A percentile compares a stretch with the other conserved stretches of the same genome.
phyloP scores from a whole-genome alignment of 139 green algal genomes.

The Chlorella vulgaris region DNA sequence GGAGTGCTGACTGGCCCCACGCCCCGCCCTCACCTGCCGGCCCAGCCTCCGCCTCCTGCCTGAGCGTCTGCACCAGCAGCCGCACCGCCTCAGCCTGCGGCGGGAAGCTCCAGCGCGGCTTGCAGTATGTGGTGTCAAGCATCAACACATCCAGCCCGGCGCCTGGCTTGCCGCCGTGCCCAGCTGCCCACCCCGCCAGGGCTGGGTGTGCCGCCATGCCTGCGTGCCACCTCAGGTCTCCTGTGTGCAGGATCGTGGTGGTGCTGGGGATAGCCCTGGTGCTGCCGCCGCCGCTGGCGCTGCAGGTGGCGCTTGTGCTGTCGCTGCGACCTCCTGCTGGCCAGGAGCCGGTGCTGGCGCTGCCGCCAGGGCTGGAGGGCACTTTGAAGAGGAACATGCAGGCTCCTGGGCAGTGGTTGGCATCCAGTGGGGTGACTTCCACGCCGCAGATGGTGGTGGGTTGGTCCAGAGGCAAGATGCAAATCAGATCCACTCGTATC shows the following conservation, averaged over 20 bases:
- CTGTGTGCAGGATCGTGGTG: slow-evolving; percentile 71
- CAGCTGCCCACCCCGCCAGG: slow-evolving; percentile 43
- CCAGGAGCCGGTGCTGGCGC: no score
- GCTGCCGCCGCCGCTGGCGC: neutral
- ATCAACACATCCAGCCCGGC: no score
- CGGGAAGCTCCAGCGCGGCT: slow-evolving; percentile 62
- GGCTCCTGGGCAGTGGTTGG: slow-evolving; percentile 84
- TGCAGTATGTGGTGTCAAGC: slow-evolving; percentile 84
- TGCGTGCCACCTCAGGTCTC: slow-evolving; percentile 69
- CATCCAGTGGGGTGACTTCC: slow-evolving; percentile 65
- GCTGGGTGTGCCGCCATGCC: slow-evolving; percentile 55
- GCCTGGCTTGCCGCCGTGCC: no score
- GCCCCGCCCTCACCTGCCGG: slow-evolving; percentile 17
- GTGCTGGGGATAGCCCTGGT: neutral
- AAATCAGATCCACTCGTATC: slow-evolving; percentile 41
- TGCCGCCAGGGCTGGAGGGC: slow-evolving; percentile 1
- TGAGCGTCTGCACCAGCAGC: slow-evolving; percentile 46
- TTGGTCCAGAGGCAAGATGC: slow-evolving; percentile 44
- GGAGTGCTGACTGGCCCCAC: no score
- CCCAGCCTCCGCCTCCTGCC: slow-evolving; percentile 28
- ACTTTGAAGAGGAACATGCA: slow-evolving; percentile 77
- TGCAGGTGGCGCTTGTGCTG: no score
- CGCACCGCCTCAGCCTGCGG: slow-evolving; percentile 49
- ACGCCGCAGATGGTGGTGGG: slow-evolving; percentile 49
- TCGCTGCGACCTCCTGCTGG: no score